Conservation (phyloP, 352 stramenopile genomes). For the Albugo laibachii region DNA sequence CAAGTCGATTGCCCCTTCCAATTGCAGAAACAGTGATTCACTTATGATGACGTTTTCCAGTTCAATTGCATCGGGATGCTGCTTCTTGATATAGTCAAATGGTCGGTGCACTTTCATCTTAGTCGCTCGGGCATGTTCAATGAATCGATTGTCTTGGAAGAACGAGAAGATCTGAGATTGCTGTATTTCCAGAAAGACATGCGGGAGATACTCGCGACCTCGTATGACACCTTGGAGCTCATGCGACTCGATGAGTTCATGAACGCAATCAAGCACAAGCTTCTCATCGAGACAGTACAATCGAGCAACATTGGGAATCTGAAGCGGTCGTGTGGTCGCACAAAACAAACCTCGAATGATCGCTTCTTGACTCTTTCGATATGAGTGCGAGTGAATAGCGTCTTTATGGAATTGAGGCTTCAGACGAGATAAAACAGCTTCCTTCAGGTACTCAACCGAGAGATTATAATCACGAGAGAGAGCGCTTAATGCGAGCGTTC, state of each 20-base stretch:
- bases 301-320: slow-evolving; percentile 40
- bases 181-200: slow-evolving; percentile 55
- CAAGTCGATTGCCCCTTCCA: slow-evolving; percentile 52
- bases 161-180: slow-evolving; percentile 65
- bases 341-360: slow-evolving; percentile 42
- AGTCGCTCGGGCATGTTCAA: slow-evolving; percentile 28
- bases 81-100: slow-evolving; percentile 52
- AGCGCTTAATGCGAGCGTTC: slow-evolving; percentile 39
- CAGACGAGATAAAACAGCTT: slow-evolving; percentile 39
- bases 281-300: slow-evolving; percentile 38
- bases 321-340: slow-evolving; percentile 39
- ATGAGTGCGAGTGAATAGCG: slow-evolving; percentile 59
- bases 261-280: slow-evolving; percentile 31
- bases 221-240: slow-evolving; percentile 40
- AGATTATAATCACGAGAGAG: slow-evolving; percentile 69
- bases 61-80: slow-evolving; percentile 41
- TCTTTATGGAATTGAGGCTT: slow-evolving; percentile 37
- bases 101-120: slow-evolving; percentile 34
- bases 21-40: slow-evolving; percentile 27
- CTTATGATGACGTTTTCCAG: slow-evolving; percentile 48
- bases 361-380: slow-evolving; percentile 37
- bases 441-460: slow-evolving; percentile 63
- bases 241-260: slow-evolving; percentile 27
- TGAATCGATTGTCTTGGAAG: slow-evolving; percentile 67
- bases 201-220: slow-evolving; percentile 58